Conservation (phyloP, 257 asterid species). For the Pogostemon cablin region DNA sequence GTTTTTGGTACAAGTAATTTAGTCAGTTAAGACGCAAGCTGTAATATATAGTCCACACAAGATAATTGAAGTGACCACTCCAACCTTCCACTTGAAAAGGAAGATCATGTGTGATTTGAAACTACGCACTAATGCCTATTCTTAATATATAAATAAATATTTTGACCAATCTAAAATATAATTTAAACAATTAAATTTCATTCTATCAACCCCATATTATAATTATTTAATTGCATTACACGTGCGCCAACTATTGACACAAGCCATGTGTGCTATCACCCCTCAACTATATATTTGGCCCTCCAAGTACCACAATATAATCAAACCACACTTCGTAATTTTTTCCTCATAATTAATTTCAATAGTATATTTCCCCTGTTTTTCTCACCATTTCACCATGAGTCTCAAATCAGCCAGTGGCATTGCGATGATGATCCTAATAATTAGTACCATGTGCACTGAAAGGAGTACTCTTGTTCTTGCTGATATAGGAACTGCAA, state of each 20-base stretch:
- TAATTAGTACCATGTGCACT: constrained; percentile 29
- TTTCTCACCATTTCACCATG: constrained; percentile 30
- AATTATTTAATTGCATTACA: constrained; percentile 22
- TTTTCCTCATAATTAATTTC: neutral
- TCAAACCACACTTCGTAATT: neutral
- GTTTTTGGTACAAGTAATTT: no score
- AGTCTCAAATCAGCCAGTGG: constrained; percentile 14
- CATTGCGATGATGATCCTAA: constrained; percentile 33
- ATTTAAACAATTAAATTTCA: constrained; percentile 15
- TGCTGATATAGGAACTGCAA: constrained; percentile 69
- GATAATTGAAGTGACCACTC: neutral
- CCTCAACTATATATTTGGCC: constrained; percentile 34
- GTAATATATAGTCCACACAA: no score
- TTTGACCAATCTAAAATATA: neutral
- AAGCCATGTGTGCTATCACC: neutral
- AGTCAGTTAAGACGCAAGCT: no score
- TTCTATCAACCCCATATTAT: constrained; percentile 2
- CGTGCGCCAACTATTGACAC: constrained; percentile 28
- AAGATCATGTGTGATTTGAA: neutral
- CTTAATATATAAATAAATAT: no score
- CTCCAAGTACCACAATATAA: neutral
- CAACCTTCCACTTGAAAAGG: neutral
- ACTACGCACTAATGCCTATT: constrained; percentile 19
- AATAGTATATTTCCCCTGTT: neutral
- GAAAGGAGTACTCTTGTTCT: constrained; percentile 36